Percentiles rank a stretch among this genome's conserved stretches.
Evolutionary conservation across 2,329 filamentous ascomycete genomes (phyloP).

Genomic region (Ophiosphaerella narmari): DNA sequence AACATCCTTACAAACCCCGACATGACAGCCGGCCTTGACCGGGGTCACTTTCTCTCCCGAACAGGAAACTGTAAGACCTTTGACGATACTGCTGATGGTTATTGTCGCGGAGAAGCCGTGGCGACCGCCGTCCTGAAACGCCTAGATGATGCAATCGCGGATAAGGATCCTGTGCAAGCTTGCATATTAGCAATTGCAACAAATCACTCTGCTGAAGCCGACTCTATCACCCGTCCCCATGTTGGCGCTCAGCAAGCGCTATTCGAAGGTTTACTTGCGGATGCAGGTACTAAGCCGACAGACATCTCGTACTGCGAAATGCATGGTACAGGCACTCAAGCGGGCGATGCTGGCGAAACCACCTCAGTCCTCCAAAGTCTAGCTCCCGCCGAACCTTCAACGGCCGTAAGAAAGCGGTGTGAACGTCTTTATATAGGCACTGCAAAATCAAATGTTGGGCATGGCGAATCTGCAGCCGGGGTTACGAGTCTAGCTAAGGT

Average conservation of each 20-base stretch:
- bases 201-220: slow-evolving; percentile 48
- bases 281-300: slow-evolving; percentile 44
- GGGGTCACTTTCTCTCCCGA: slow-evolving; percentile 28
- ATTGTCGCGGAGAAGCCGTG: slow-evolving; percentile 41
- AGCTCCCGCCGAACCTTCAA: slow-evolving; percentile 10
- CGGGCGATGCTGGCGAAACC: slow-evolving; percentile 30
- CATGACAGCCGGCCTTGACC: slow-evolving; percentile 50
- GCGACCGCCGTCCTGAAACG: slow-evolving; percentile 41
- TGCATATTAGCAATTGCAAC: slow-evolving; percentile 41
- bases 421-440: slow-evolving; percentile 29
- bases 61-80: slow-evolving; percentile 39
- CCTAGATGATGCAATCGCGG: slow-evolving; percentile 37
- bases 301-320: slow-evolving; percentile 30
- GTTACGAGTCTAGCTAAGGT: slow-evolving; percentile 38
- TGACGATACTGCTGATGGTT: slow-evolving; percentile 42
- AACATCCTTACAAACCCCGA: slow-evolving; percentile 35
- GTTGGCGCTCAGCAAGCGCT: slow-evolving; percentile 17
- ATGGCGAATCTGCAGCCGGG: slow-evolving; percentile 42
- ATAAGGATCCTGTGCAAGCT: slow-evolving; percentile 43
- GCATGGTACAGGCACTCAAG: slow-evolving; percentile 39
- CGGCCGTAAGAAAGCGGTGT: background rate
- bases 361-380: slow-evolving; percentile 17
- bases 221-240: slow-evolving; percentile 34
- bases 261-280: slow-evolving; percentile 20
- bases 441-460: slow-evolving; percentile 42